Base-by-base conservation (phyloP, 306 rosid species). In the Dalbergia cultrata region DNA sequence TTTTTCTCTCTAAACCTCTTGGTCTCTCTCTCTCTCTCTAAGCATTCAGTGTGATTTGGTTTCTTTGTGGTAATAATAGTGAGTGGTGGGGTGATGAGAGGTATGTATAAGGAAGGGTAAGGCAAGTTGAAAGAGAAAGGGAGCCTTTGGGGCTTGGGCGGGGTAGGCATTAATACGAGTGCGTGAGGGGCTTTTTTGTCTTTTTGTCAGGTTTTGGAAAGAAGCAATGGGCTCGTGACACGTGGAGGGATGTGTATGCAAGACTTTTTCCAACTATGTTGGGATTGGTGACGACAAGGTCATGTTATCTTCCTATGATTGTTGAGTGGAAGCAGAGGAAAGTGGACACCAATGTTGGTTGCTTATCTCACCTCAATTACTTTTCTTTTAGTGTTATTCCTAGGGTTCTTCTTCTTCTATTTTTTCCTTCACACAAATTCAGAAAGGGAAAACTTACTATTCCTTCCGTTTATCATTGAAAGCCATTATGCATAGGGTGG, bases 301-400 rank as follows among this genome's bases (percentile, higher is more conserved):
- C 87, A 94, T 84, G 90, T 83, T 88, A 80, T 80, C 82, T 35
- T 87, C 89, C 90, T 87, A 89, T 87, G 88, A 85, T 80, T 87
- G 83, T 72, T 83, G 70, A 77, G 61, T 67, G 80, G 80, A 72
- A 73, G 35, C 31, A 67, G 70, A 56, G 85, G 83, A 16, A 86
- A 78, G 59, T 80, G 90, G 87, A 76, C 86, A 78, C 82, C 89
- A 79, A 13, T 75, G 83, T 78, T 85, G 66, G 66, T 70, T 73
- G 81, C 76, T 74, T 72, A 64, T 44, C 21, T n/a, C 50, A 37
- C 7, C 41, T 37, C 5, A 37, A 4, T 37, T 37, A 37, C 0
- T 37, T 14, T 9, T 61, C 37, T 73, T 52, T 19, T 50, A 21
- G 72, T 52, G 13, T 69, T 69, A 13, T 43, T 67, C 26, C 53